A percentile compares a stretch with the other conserved stretches of the same genome.
phyloP scores from a whole-genome alignment of 352 stramenopile genomes.

The Vaucheria bursata region DNA sequence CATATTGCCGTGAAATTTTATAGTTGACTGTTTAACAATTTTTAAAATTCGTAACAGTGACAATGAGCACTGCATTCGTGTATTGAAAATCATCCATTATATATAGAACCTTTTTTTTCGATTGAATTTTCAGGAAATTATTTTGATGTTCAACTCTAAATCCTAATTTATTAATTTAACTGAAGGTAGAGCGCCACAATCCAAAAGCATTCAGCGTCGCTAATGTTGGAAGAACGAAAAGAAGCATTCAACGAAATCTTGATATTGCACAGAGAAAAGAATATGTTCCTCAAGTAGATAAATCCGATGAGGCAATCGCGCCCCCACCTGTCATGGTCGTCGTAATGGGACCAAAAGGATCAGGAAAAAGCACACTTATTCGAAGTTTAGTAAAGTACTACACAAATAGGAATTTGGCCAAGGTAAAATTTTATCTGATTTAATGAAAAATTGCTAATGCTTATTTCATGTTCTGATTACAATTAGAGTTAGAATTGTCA shows the following conservation, averaged over 20 bases:
- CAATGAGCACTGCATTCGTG: too few species aligned
- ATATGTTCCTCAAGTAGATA: constrained; percentile 78
- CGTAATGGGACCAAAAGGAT: constrained; percentile 90
- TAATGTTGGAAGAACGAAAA: constrained; percentile 86
- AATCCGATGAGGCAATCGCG: constrained; percentile 59
- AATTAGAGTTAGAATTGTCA: too few species aligned
- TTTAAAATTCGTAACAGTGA: too few species aligned
- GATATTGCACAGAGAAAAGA: constrained; percentile 93
- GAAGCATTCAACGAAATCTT: constrained; percentile 92
- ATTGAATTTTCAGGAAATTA: neutral
- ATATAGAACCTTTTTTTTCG: too few species aligned
- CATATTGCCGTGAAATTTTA: too few species aligned
- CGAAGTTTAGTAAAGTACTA: constrained; percentile 97
- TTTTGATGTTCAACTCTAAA: neutral
- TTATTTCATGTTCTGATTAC: too few species aligned
- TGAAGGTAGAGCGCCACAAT: constrained; percentile 78
- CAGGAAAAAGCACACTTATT: constrained; percentile 97
- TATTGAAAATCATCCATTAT: too few species aligned
- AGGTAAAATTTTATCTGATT: too few species aligned
- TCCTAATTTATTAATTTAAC: neutral
- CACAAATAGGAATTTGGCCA: constrained; percentile 63
- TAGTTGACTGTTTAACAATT: too few species aligned
- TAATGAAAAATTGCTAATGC: too few species aligned
- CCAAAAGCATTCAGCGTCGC: constrained; percentile 88
- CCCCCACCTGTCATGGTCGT: constrained; percentile 87